Percentiles rank a stretch among this genome's conserved stretches.
phyloP scores from a whole-genome alignment of 192 early-diverging fungal species.

The Backusella mclennaniae region DNA sequence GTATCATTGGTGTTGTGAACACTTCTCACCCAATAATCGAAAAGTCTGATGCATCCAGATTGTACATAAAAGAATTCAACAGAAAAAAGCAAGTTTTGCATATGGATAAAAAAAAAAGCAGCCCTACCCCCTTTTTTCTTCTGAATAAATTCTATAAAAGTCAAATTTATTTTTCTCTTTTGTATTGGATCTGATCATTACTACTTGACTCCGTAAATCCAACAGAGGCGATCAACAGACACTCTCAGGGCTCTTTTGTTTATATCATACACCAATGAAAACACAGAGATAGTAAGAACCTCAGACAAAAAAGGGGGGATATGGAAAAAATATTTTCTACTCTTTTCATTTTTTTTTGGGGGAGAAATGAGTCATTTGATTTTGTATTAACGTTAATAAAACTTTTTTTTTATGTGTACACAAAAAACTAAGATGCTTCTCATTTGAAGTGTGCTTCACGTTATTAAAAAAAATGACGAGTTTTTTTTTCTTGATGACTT shows the following conservation, averaged over 20 bases:
- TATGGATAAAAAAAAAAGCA: background rate
- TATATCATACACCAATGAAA: background rate
- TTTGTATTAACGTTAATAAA: background rate
- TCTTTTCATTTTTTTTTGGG: background rate
- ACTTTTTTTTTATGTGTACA: background rate
- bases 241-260: background rate
- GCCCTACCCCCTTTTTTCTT: background rate
- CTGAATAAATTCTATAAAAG: background rate
- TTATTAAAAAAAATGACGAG: background rate
- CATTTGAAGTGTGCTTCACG: background rate
- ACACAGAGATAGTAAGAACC: background rate
- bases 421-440: background rate
- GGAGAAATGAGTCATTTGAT: background rate
- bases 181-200: background rate
- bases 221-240: background rate
- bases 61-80: background rate
- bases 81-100: background rate
- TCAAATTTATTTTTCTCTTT: background rate
- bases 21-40: background rate
- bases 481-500: background rate
- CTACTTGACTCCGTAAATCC: background rate
- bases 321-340: background rate
- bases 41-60: background rate
- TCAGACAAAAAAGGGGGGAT: background rate
- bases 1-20: background rate